Base-by-base conservation (phyloP, 192 early-diverging fungal genomes). In the Rhizophagus clarus region DNA sequence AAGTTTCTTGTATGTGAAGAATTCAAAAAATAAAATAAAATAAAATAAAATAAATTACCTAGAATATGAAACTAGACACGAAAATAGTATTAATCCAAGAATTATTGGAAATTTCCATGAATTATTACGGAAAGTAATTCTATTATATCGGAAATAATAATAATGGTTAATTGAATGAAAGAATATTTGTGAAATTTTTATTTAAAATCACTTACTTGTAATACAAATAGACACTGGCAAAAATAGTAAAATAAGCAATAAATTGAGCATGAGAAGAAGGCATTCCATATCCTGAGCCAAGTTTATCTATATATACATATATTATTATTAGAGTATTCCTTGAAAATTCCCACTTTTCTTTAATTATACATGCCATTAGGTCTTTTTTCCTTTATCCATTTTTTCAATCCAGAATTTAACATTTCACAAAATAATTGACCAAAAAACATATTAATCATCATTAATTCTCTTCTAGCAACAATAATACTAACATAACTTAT, bases 221-320 rank as follows among this genome's bases (percentile, higher is more conserved):
- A 42, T 29, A 37, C 64, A 63, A 40, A 79, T 79, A 45, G 22
- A 17, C 8, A 22, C 86, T 70, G 0, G 81, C 67, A 79, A 89
- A 94, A 0, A 83, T 83, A 9, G 91, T 87, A 85, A 94, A 96
- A 82, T 87, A 96, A 45, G 88, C 87, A 80, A 95, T 92, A 80
- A 95, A 95, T 77, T 96, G 94, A 11, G 94, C 80, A 81, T 96
- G 95, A 40, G 88, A 90, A 10, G 91, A 93, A 11, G 95, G 95
- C 95, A 96, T 96, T 6, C 94, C 95, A 82, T 96, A 95, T 9
- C 92, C 93, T 17, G 85, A 83, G 3, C 92, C 91, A 34, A 94
- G 82, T 79, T 91, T 89, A 40, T 83, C 93, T 94, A 84, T 20
- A 70, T 34, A 61, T 81, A 31, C 11, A 37, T 9, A 22, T 4